A percentile compares a stretch with the other conserved stretches of the same genome.
phyloP scores from a whole-genome alignment of 441 rosid species.

The Mallotus repandus region DNA sequence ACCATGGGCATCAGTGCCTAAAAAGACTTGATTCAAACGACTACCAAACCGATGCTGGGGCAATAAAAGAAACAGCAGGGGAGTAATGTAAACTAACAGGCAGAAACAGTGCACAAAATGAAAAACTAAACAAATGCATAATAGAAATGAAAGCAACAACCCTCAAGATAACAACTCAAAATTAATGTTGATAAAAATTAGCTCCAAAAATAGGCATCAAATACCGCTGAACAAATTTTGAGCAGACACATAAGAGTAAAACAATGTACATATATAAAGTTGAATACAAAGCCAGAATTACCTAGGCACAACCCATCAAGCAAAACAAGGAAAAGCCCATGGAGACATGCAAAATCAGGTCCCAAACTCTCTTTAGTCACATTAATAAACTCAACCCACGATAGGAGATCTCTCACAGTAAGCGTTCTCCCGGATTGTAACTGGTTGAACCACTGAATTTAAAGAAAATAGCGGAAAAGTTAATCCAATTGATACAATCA shows the following conservation, averaged over 20 bases:
- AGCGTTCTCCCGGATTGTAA: slow-evolving; percentile 80
- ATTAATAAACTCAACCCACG: slow-evolving; percentile 84
- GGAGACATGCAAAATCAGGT: slow-evolving; percentile 63
- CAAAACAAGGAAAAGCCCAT: slow-evolving; percentile 94
- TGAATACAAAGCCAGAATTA: slow-evolving; percentile 25
- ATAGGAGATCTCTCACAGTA: slow-evolving; percentile 93
- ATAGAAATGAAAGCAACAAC: neutral
- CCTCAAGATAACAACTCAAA: neutral
- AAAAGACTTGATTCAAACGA: neutral
- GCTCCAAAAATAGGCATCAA: neutral
- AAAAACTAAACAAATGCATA: neutral
- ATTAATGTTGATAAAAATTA: neutral
- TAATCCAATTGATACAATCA: slow-evolving; percentile 21
- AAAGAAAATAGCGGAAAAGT: slow-evolving; percentile 23
- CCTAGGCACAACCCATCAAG: slow-evolving; percentile 97
- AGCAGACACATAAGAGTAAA: neutral
- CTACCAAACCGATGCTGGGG: neutral
- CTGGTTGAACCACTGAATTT: slow-evolving; percentile 81
- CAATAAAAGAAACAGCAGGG: neutral
- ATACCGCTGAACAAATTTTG: neutral
- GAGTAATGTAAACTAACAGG: neutral
- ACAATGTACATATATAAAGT: neutral
- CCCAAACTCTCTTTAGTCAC: slow-evolving; percentile 56
- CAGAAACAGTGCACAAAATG: neutral
- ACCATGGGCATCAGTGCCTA: neutral